Evolutionary conservation across 192 early-diverging fungal genomes (phyloP).

Genomic region (Coemansia sp.): DNA sequence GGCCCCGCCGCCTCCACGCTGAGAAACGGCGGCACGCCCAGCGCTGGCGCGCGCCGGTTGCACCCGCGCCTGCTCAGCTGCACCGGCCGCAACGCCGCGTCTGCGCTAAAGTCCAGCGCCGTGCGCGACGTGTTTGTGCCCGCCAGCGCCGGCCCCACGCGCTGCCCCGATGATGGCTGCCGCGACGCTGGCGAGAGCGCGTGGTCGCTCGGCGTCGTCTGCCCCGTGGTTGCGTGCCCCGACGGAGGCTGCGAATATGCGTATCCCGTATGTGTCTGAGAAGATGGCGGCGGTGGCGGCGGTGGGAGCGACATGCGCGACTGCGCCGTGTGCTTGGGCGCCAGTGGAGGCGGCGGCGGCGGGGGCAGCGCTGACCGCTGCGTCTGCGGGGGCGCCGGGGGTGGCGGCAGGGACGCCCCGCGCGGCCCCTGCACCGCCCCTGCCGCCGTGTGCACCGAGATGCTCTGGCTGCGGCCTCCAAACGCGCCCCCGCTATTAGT

Average conservation of each 20-base stretch:
- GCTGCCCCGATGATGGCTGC: background rate
- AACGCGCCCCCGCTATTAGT: conserved; percentile 1
- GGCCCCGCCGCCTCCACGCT: conserved; percentile 19
- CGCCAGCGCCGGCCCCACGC: conserved; percentile 3
- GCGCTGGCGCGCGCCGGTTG: conserved; percentile 38
- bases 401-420: conserved; percentile 14
- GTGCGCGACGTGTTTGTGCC: conserved; percentile 24
- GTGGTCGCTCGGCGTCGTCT: background rate
- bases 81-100: conserved; percentile 23
- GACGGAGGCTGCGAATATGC: conserved; percentile 9
- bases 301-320: conserved; percentile 17
- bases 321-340: background rate
- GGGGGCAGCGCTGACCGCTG: background rate
- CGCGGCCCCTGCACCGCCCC: conserved; percentile 2
- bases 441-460: background rate
- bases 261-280: no score
- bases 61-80: conserved; percentile 19
- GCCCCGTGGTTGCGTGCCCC: background rate
- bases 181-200: background rate
- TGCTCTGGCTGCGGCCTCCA: conserved; percentile 15
- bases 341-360: conserved; percentile 12
- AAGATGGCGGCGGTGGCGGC: conserved; percentile 21
- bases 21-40: conserved; percentile 39
- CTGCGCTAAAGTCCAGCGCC: conserved; percentile 33
- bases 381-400: conserved; percentile 13